phyloP scores from a whole-genome alignment of 148 eudicot species.

The Nepenthes mirabilis region DNA sequence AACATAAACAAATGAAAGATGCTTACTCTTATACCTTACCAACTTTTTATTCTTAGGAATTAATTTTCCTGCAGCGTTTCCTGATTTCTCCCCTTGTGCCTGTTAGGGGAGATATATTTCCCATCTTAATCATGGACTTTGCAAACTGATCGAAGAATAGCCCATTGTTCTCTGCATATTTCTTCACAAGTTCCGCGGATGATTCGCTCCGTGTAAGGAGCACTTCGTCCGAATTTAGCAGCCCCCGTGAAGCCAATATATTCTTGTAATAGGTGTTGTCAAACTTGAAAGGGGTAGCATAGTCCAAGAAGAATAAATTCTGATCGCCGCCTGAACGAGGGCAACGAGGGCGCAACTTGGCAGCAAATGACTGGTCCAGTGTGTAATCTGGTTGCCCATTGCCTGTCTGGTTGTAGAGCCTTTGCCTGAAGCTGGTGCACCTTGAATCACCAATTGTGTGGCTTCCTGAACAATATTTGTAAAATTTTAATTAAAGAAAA shows the following conservation, averaged over 20 bases:
- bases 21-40: background rate
- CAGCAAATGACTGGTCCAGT: constrained; percentile 36
- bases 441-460: constrained; percentile 86
- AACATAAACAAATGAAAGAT: background rate
- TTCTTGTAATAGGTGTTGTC: constrained; percentile 56
- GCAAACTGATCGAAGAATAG: constrained; percentile 70
- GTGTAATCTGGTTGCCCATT: constrained; percentile 46
- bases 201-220: constrained; percentile 29
- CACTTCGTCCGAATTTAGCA: constrained; percentile 48
- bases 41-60: constrained; percentile 6
- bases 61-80: constrained; percentile 60
- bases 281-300: constrained; percentile 29
- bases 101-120: constrained; percentile 57
- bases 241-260: constrained; percentile 36
- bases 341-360: constrained; percentile 45
- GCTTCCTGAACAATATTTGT: constrained; percentile 32
- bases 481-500: too few species aligned
- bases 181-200: constrained; percentile 38
- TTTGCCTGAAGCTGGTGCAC: constrained; percentile 83
- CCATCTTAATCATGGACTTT: constrained; percentile 74
- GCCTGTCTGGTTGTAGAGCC: constrained; percentile 68
- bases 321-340: constrained; percentile 79
- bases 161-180: constrained; percentile 42
- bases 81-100: constrained; percentile 63
- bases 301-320: constrained; percentile 54